These are phyloP conservation scores for Harrya chromipes DNA, from an alignment of 768 basidiomycete species.

Conservation along the genomic window DNA sequence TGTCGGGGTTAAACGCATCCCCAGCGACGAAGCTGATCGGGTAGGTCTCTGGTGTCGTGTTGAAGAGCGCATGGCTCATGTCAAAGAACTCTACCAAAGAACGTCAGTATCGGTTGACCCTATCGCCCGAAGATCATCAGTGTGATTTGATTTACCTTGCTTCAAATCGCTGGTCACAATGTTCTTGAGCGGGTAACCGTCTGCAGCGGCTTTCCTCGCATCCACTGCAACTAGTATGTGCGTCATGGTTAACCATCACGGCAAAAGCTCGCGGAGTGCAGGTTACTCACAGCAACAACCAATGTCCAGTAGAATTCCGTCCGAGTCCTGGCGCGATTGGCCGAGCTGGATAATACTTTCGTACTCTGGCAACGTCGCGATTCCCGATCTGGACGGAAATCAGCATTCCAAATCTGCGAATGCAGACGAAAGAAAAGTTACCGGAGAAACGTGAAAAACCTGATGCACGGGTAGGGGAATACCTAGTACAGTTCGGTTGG, in stretches of 20 bases:
- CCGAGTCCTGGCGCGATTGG: slow-evolving; percentile 26
- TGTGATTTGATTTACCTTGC: slow-evolving; percentile 24
- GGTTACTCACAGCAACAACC: slow-evolving; percentile 42
- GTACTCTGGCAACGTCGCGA: slow-evolving; percentile 18
- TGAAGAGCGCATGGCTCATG: slow-evolving; percentile 60
- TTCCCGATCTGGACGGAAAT: slow-evolving; percentile 8
- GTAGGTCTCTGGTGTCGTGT: slow-evolving; percentile 48
- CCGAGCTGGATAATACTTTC: slow-evolving; percentile 34
- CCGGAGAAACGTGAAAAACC: slow-evolving; percentile 24
- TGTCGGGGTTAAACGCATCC: slow-evolving; percentile 46
- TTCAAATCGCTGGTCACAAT: slow-evolving; percentile 40
- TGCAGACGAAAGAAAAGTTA: not conserved
- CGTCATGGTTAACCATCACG: not conserved
- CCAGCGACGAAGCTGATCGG: slow-evolving; percentile 53
- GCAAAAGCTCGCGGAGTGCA: not conserved
- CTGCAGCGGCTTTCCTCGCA: slow-evolving; percentile 37
- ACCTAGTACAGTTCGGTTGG: slow-evolving; percentile 13
- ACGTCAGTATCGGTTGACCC: not conserved
- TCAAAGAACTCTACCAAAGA: slow-evolving; percentile 49
- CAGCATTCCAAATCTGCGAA: not conserved
- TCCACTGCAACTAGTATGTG: slow-evolving; percentile 29
- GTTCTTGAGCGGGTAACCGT: slow-evolving; percentile 42
- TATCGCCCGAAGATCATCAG: not conserved
- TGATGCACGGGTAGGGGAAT: slow-evolving; percentile 30
- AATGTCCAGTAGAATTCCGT: slow-evolving; percentile 42